A percentile compares a stretch with the other conserved stretches of the same genome.
phyloP scores from a whole-genome alignment of 2,329 filamentous ascomycete species.

The Proliferodiscus dingleyae region DNA sequence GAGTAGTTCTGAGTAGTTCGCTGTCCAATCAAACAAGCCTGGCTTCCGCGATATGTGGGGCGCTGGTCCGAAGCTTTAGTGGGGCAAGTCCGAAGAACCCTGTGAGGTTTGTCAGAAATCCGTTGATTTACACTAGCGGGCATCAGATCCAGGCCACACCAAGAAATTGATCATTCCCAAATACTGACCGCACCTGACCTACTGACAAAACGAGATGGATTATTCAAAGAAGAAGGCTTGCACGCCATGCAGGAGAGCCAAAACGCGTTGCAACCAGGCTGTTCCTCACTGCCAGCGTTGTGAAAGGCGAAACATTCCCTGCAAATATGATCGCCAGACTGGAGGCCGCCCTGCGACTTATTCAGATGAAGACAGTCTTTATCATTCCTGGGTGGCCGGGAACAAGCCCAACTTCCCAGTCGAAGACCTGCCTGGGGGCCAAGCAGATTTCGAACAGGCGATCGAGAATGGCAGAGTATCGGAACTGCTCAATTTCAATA shows the following conservation, averaged over 20 bases:
- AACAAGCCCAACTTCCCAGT: no score
- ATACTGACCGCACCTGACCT: no score
- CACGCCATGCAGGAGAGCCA: slow-evolving; percentile 9
- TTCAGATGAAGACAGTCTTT: not conserved
- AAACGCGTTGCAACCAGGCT: slow-evolving; percentile 15
- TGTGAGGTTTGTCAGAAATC: slow-evolving; percentile 1
- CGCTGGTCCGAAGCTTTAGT: no score
- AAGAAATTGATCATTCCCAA: no score
- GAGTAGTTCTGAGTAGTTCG: not conserved
- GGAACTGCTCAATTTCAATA: slow-evolving; percentile 6
- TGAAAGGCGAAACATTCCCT: slow-evolving; percentile 6
- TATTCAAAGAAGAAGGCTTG: slow-evolving; percentile 15
- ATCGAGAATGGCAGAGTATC: slow-evolving; percentile 1
- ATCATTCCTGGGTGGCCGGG: slow-evolving; percentile 5
- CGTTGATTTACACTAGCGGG: not conserved
- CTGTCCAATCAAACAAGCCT: not conserved
- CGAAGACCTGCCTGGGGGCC: no score
- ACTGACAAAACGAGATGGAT: slow-evolving; percentile 11
- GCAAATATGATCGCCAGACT: slow-evolving; percentile 10
- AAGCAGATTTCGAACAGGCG: not conserved
- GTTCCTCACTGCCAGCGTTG: slow-evolving; percentile 13
- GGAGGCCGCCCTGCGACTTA: not conserved
- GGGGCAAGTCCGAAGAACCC: not conserved
- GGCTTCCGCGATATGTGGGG: not conserved
- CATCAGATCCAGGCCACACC: no score